A percentile compares a stretch with the other conserved stretches of the same genome.
These are phyloP conservation scores for Penicillium mononematosum DNA, from an alignment of 495 filamentous ascomycete genomes.

Conservation along the genomic window DNA sequence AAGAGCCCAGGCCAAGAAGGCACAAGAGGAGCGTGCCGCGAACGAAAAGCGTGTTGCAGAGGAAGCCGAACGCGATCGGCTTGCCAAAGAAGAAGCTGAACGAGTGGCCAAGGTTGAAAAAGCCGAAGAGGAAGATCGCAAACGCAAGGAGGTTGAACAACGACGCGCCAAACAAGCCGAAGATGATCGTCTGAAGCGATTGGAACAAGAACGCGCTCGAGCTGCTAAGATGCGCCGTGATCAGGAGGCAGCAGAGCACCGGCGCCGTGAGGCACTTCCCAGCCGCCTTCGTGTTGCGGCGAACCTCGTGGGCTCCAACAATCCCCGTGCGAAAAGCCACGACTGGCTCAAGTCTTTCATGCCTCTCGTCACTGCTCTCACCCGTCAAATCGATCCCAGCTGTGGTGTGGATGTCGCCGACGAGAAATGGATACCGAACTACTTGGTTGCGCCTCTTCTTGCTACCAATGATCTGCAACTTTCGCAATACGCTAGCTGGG, in stretches of 20 bases:
- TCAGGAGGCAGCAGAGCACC: conserved; percentile 55
- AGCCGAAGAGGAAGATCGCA: conserved; percentile 53
- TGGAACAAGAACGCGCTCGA: conserved; percentile 58
- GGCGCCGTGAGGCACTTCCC: conserved; percentile 57
- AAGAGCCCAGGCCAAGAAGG: conserved; percentile 27
- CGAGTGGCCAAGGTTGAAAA: conserved; percentile 44
- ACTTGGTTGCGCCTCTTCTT: conserved; percentile 69
- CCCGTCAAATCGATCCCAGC: conserved; percentile 45
- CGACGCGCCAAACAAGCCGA: conserved; percentile 52
- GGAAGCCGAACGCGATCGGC: conserved; percentile 49
- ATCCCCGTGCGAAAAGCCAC: conserved; percentile 43
- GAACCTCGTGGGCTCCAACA: conserved; percentile 49
- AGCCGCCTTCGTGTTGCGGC: conserved; percentile 49
- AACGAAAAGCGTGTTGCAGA: conserved; percentile 34
- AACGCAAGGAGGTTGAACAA: conserved; percentile 52
- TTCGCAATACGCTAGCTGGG: conserved; percentile 71
- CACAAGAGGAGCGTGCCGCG: conserved; percentile 23
- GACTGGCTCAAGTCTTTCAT: conserved; percentile 51
- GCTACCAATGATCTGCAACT: conserved; percentile 74
- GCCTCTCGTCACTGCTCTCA: conserved; percentile 51
- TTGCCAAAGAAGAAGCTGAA: conserved; percentile 46
- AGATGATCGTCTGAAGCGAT: conserved; percentile 52
- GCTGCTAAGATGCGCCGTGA: conserved; percentile 49
- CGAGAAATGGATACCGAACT: conserved; percentile 76
- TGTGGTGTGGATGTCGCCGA: conserved; percentile 43